Conservation (phyloP, 768 basidiomycete species). For the Hydnomerulius pinastri region DNA sequence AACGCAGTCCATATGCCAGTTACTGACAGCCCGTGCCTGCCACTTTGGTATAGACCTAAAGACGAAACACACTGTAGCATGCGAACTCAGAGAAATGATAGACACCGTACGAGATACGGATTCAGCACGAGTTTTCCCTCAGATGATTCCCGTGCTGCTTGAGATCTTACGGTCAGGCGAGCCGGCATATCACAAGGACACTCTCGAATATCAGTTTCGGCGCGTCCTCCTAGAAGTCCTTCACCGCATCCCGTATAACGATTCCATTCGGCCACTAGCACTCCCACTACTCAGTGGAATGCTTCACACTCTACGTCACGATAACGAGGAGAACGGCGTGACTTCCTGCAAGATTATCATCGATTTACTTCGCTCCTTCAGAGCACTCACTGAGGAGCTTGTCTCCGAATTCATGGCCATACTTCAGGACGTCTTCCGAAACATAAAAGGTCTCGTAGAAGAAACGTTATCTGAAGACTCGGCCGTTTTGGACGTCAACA, state of each 20-base stretch:
- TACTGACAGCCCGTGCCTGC: too few relatives aligned
- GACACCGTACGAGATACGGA: slow-evolving; percentile 80
- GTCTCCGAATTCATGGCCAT: slow-evolving; percentile 79
- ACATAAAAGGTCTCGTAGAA: slow-evolving; percentile 69
- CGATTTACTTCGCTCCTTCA: slow-evolving; percentile 82
- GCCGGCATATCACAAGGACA: slow-evolving; percentile 65
- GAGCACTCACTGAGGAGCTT: slow-evolving; percentile 69
- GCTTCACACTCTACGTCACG: slow-evolving; percentile 79
- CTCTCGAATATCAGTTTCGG: slow-evolving; percentile 78
- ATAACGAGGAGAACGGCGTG: slow-evolving; percentile 96
- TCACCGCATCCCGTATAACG: slow-evolving; percentile 82
- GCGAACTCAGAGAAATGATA: slow-evolving; percentile 79
- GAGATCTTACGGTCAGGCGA: slow-evolving; percentile 73
- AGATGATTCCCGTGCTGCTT: slow-evolving; percentile 72
- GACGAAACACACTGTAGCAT: slow-evolving; percentile 68
- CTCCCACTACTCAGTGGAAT: slow-evolving; percentile 73
- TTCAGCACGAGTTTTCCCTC: slow-evolving; percentile 64
- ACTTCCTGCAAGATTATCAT: slow-evolving; percentile 89
- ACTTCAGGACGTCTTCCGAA: slow-evolving; percentile 76
- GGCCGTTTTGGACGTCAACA: slow-evolving; percentile 50
- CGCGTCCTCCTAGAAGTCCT: slow-evolving; percentile 86
- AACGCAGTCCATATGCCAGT: too few relatives aligned
- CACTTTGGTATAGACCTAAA: slow-evolving; percentile 56
- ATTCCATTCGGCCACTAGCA: slow-evolving; percentile 71
- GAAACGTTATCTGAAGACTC: slow-evolving; percentile 77